Base-by-base conservation (phyloP, 345 rosid genomes). In the Aethionema arabicum region DNA sequence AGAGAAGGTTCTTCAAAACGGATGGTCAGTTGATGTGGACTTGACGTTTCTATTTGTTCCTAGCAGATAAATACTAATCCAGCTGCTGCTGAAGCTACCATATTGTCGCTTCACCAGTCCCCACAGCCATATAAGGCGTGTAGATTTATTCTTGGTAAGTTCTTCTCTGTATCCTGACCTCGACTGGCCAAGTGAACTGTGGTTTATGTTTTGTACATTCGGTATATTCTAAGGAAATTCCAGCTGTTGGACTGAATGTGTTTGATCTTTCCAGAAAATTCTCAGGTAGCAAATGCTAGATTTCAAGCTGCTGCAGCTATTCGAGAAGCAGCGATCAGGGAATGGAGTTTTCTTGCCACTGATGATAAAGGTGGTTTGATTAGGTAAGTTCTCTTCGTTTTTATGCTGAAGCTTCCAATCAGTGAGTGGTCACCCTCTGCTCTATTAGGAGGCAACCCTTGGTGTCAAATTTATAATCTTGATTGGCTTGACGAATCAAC, bases 241-340 rank as follows among this genome's bases (percentile, higher is more conserved):
- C 37, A 71, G 4, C n/a, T 57, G 60, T 43, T 63, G 40, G 30
- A 57, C 71, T 45, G 29, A 52, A 13, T 32, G 6, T 38, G 50
- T 42, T 65, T 44, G 32, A 12, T 46, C 39, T 69, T 44, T 80
- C 15, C 77, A 93, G 97, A 90, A 70, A 87, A 93, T 72, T 90
- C 99, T 72, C 95, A 85, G 80, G 80, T 93, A 52, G 82, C 96
- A 67, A 80, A 70, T 72, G 99, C 99, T 48, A 87, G 96, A 74
- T 90, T 93, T 78, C 96, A 93, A 79, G 97, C 97, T 32, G 96
- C 92, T 69, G 91, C 90, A 40, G 96, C 95, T 56, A 83, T 93
- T 68, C 91, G 85, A 32, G 95, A 90, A 78, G 96, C 99, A 52
- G 96, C 99, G 49, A 79, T 90, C 43, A 83, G 97, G 80, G 99